Percentiles rank a stretch among this genome's conserved stretches.
These are phyloP conservation scores for Artemisia annua DNA, from an alignment of 129 eudicot genomes.

Conservation along the genomic window DNA sequence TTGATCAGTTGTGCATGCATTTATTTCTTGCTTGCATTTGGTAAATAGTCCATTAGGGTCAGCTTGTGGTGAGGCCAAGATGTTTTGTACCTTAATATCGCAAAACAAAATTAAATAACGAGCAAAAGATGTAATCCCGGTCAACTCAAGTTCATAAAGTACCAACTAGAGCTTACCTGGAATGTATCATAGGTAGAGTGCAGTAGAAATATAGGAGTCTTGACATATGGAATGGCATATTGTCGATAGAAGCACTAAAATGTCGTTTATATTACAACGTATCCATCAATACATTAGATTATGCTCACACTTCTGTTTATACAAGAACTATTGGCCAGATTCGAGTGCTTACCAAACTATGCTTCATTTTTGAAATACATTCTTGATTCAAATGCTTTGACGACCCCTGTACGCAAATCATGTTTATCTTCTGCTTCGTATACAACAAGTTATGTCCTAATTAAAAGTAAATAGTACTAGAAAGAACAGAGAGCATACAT, in stretches of 20 bases:
- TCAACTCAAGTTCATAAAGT: background rate
- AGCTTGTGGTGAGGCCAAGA: too few relatives aligned
- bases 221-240: conserved; percentile 30
- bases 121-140: background rate
- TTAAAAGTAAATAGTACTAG: too few relatives aligned
- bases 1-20: too few relatives aligned
- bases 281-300: background rate
- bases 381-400: too few relatives aligned
- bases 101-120: conserved; percentile 1
- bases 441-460: too few relatives aligned
- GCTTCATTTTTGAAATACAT: too few relatives aligned
- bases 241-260: conserved; percentile 49
- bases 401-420: too few relatives aligned
- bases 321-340: background rate
- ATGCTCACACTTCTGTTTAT: background rate
- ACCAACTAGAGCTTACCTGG: conserved; percentile 23
- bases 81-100: conserved; percentile 31
- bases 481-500: too few relatives aligned
- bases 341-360: conserved; percentile 24
- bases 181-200: conserved; percentile 40
- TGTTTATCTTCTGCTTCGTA: too few relatives aligned
- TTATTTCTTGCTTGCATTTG: too few relatives aligned
- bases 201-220: conserved; percentile 35
- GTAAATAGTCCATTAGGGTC: too few relatives aligned
- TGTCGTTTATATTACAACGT: background rate